Evolutionary conservation across 805 yeast genomes (phyloP).

Genomic region (Dipodascus geniculatus): DNA sequence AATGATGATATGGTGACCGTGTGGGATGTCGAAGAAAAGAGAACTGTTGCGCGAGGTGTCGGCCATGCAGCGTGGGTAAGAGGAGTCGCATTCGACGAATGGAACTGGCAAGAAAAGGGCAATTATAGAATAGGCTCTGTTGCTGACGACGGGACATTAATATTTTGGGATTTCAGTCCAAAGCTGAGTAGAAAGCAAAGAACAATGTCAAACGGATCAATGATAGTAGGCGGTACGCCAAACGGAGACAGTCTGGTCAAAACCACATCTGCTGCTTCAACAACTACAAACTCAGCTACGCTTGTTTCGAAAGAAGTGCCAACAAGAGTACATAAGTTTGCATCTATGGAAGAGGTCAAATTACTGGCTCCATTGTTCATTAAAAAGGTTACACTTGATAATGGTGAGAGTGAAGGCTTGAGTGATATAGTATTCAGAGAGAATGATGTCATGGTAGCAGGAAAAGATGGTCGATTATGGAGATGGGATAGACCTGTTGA

Average conservation of each 20-base stretch:
- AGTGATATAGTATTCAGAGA: conserved; percentile 19
- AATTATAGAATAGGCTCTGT: conserved; percentile 40
- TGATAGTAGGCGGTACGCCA: background rate
- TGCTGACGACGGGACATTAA: conserved; percentile 43
- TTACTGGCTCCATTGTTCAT: conserved; percentile 19
- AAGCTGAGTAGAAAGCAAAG: conserved; percentile 24
- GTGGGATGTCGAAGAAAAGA: conserved; percentile 26
- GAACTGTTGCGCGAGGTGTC: conserved; percentile 28
- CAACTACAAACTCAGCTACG: background rate
- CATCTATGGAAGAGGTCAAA: conserved; percentile 16
- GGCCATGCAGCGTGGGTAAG: conserved; percentile 46
- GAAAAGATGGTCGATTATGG: conserved; percentile 25
- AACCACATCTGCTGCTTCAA: background rate
- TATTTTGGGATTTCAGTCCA: conserved; percentile 45
- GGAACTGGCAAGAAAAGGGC: conserved; percentile 22
- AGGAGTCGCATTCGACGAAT: conserved; percentile 33
- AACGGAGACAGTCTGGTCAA: conserved; percentile 4
- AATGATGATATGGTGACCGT: conserved; percentile 41
- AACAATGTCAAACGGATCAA: background rate
- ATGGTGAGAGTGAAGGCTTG: conserved; percentile 19
- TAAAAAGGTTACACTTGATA: conserved; percentile 16
- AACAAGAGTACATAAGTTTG: conserved; percentile 17
- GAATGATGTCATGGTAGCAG: conserved; percentile 15
- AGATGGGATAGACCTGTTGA: conserved; percentile 21
- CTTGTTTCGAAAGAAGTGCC: background rate